Base-by-base conservation (phyloP, 306 rosid species). In the Sophora flavescens region DNA sequence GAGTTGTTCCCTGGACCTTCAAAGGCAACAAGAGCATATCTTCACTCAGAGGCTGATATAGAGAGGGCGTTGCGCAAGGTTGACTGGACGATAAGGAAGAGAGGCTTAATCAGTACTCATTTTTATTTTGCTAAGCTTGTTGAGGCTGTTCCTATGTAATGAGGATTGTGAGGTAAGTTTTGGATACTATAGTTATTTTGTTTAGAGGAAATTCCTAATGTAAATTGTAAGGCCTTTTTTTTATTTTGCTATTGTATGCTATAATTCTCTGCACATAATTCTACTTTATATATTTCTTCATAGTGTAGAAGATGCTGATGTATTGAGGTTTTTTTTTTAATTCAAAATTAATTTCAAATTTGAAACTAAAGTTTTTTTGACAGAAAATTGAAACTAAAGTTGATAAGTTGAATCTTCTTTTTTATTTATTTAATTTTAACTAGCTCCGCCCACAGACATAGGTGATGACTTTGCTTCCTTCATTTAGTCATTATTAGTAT, bases 1-100 rank as follows among this genome's bases (percentile, higher is more conserved):
- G 97, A 95, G 93, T 71, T 95, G 81, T 95, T 95, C 82, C 97
- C 99, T 0, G 97, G 99, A 42, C 97, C 99, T 76, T 95, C 97
- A 1, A 95, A 92, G 88, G 99, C 97, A 36, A 95, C 97, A 0
- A 88, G 97, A 78, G 97, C 99, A 14, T 95, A 95, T 82, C 97
- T 95, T 57, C 99, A 95, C 57, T 76, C 97, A 0, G 97, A 92
- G 88, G 97, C 86, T 0, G 99, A 95, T 41, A 84, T 95, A 45
- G 98, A 95, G 84, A 86, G 81, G 58, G 97, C 98, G 4, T 76
- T 95, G 82, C 77, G 41, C 18, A 88, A 86, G 84, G 99, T 86
- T 72, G 97, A 97, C 12, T 92, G 99, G 97, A 92, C 67, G 45
- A 89, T 90, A 73, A 89, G 83, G 75, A 95, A 89, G 88, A 89